Percentiles rank a stretch among this genome's conserved stretches.
phyloP scores from a whole-genome alignment of 306 rosid genomes.

The Erythrophleum fordii region DNA sequence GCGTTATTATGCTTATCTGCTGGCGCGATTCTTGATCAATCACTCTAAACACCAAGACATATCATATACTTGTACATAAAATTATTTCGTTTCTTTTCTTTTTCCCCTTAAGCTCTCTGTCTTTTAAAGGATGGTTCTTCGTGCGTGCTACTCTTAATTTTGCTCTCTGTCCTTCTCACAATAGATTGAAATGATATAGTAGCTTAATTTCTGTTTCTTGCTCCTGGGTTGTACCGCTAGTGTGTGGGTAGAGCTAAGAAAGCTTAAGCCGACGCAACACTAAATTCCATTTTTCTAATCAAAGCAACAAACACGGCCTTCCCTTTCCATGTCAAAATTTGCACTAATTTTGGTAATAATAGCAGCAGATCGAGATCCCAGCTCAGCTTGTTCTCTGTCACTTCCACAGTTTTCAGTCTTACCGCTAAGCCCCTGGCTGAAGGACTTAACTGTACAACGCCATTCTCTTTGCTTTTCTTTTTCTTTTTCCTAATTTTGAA shows the following conservation, averaged over 20 bases:
- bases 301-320: too few relatives aligned
- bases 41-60: too few relatives aligned
- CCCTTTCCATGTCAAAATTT: too few relatives aligned
- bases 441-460: constrained; percentile 33
- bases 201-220: too few relatives aligned
- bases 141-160: neutral
- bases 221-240: too few relatives aligned
- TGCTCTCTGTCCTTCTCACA: neutral
- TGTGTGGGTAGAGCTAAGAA: too few relatives aligned
- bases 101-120: neutral
- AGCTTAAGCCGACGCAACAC: too few relatives aligned
- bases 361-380: too few relatives aligned
- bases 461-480: constrained; percentile 27
- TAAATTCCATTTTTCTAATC: too few relatives aligned
- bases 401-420: neutral
- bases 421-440: neutral
- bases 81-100: neutral
- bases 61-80: too few relatives aligned
- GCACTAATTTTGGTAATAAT: neutral
- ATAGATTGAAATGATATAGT: constrained; percentile 26
- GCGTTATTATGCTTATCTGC: constrained; percentile 73
- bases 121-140: constrained; percentile 22
- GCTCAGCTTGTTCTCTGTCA: neutral
- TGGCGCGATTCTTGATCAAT: constrained; percentile 60
- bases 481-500: too few relatives aligned